A percentile compares a stretch with the other conserved stretches of the same genome.
These are phyloP conservation scores for Euphorbia lathyris DNA, from an alignment of 345 rosid species.

Conservation along the genomic window DNA sequence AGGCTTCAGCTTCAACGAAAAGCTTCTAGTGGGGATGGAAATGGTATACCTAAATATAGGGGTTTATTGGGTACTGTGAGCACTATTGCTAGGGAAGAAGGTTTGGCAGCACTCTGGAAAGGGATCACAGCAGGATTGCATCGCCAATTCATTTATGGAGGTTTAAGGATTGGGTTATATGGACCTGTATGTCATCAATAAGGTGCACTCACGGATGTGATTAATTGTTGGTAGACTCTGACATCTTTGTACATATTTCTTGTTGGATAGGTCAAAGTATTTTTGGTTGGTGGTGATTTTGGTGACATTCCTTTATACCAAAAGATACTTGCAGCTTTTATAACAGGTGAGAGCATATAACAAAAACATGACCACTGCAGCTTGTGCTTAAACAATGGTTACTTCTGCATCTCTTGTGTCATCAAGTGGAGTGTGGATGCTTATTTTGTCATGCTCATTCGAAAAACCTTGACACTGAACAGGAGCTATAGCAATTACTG, in stretches of 20 bases:
- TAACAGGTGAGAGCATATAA: conserved; percentile 61
- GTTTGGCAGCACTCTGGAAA: conserved; percentile 86
- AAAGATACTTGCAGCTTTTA: conserved; percentile 81
- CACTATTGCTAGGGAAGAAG: conserved; percentile 94
- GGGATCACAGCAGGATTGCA: conserved; percentile 93
- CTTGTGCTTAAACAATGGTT: not conserved
- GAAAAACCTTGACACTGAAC: conserved; percentile 20
- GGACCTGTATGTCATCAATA: conserved; percentile 73
- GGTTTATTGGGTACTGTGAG: conserved; percentile 93
- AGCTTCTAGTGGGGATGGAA: conserved; percentile 54
- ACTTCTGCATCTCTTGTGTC: conserved; percentile 1
- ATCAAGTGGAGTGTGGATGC: not conserved
- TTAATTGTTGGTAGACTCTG: conserved; percentile 2
- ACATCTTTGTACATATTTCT: conserved; percentile 13
- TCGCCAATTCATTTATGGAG: conserved; percentile 93
- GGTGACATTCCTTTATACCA: conserved; percentile 81
- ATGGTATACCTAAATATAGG: conserved; percentile 62
- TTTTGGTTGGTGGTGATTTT: conserved; percentile 76
- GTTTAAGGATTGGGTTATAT: conserved; percentile 92
- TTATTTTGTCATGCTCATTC: conserved; percentile 4
- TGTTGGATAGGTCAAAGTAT: conserved; percentile 71
- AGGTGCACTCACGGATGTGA: conserved; percentile 8
- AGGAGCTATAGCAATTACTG: conserved; percentile 87
- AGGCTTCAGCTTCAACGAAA: conserved; percentile 98
- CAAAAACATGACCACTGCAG: conserved; percentile 16